Conservation (phyloP, 2,329 filamentous ascomycete species). For the Canariomyces notabilis region DNA sequence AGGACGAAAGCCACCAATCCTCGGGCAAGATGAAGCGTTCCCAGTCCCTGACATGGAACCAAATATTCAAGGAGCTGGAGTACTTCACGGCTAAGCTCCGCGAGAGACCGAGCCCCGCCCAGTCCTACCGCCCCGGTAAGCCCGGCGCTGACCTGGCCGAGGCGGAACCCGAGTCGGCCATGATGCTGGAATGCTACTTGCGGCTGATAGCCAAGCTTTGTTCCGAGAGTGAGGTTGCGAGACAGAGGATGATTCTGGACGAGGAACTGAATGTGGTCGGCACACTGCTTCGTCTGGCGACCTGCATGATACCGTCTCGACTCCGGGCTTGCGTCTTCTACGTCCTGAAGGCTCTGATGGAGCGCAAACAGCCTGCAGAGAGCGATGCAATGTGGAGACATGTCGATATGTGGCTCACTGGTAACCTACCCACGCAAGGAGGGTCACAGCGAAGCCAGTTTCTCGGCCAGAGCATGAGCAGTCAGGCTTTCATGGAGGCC, state of each 20-base stretch:
- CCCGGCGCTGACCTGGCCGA: conserved; percentile 64
- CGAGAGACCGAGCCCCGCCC: conserved; percentile 59
- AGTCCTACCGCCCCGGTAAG: conserved; percentile 54
- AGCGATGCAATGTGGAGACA: conserved; percentile 73
- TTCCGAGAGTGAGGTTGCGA: conserved; percentile 64
- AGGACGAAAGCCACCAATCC: conserved; percentile 73
- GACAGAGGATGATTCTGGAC: conserved; percentile 66
- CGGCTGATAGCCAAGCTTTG: conserved; percentile 80
- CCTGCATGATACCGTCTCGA: conserved; percentile 68
- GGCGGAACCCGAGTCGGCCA: conserved; percentile 82
- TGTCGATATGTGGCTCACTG: conserved; percentile 75
- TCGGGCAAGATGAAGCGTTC: conserved; percentile 75
- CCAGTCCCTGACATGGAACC: conserved; percentile 83
- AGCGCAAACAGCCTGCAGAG: conserved; percentile 63
- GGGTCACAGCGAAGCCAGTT: conserved; percentile 27
- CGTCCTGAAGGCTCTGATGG: conserved; percentile 69
- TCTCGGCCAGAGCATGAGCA: conserved; percentile 21
- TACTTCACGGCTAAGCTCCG: conserved; percentile 77
- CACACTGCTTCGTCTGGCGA: conserved; percentile 72
- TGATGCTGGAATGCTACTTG: conserved; percentile 94
- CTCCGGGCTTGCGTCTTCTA: conserved; percentile 81
- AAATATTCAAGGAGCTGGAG: conserved; percentile 85
- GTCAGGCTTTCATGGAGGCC: conserved; percentile 48
- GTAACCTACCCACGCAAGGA: conserved; percentile 42
- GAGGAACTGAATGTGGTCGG: conserved; percentile 63